phyloP scores from a whole-genome alignment of 1,284 basidiomycete genomes.

The Puccinia novopanici region DNA sequence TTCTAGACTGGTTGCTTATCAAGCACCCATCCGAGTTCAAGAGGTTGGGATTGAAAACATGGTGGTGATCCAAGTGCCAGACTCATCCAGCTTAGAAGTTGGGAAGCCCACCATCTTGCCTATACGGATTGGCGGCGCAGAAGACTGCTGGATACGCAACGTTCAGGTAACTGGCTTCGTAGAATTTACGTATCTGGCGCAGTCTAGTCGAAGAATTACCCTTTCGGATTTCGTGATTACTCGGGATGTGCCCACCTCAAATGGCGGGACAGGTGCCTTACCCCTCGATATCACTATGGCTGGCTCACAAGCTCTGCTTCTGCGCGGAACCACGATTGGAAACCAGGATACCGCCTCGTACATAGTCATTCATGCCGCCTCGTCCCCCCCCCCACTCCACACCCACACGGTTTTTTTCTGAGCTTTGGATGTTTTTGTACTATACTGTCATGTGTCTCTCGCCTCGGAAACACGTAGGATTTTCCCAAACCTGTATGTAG shows the following conservation, averaged over 20 bases:
- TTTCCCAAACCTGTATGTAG: too few relatives aligned
- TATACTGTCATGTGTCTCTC: too few relatives aligned
- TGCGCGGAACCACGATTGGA: constrained; percentile 45
- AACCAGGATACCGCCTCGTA: constrained; percentile 44
- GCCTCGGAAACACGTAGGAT: too few relatives aligned
- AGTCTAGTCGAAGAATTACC: constrained; percentile 40
- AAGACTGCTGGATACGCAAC: constrained; percentile 47
- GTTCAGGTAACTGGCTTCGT: constrained; percentile 34
- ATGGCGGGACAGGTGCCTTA: constrained; percentile 46
- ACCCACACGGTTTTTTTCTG: too few relatives aligned
- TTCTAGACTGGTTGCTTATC: constrained; percentile 29
- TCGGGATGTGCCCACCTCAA: constrained; percentile 35
- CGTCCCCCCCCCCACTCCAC: too few relatives aligned
- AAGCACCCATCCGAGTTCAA: constrained; percentile 32
- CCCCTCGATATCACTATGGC: constrained; percentile 46
- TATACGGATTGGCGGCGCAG: constrained; percentile 37
- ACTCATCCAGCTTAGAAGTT: constrained; percentile 29
- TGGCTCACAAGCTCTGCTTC: constrained; percentile 39
- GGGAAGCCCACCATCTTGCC: constrained; percentile 43
- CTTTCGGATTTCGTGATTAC: constrained; percentile 39
- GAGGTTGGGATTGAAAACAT: constrained; percentile 36
- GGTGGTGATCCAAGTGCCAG: constrained; percentile 24
- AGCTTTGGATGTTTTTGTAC: too few relatives aligned
- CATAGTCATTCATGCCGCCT: too few relatives aligned
- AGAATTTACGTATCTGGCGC: constrained; percentile 36